Base-by-base conservation (phyloP, 139 green algal species). In the Picochlorum sp. region DNA sequence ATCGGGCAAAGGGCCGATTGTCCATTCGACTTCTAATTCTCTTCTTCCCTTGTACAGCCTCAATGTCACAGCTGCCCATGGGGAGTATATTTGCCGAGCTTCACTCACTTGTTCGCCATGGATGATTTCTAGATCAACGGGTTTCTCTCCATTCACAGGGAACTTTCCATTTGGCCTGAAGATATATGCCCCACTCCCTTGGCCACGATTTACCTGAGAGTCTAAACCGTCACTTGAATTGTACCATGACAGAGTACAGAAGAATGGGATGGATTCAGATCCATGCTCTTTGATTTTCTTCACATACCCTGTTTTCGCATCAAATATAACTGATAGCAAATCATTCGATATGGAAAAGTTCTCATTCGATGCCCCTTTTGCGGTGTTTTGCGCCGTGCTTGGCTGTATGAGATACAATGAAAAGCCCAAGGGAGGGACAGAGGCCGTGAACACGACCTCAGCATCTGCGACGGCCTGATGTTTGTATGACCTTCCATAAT, bases 1-100 rank as follows among this genome's bases (percentile, higher is more conserved):
- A 16, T 74, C 30, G 28, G 76, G 52, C 34, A 92, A 75, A 24
- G 84, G 85, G 4, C 86, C 85, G 30, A 83, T 77, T 0, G 79
- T 90, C 86, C 86, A 92, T 63, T 90, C 81, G 30, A 90, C 44
- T 65, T 89, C 83, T 24, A 83, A 54, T 16, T 70, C 49, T 3
- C n/a, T 11, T 13, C 54, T 61, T 8, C 62, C 75, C 0, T 37
- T 16, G 67, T 78, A 78, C 47, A 88, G 37, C 45, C 84, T 78
- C 23, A 44, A 63, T 76, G 47, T 21, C 47, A 55, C 10, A 55
- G 47, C 34, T 41, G 34, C 34, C 34, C 34, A 41, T 41, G 34
- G 34, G 34, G 34, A 41, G 51, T 77, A 83, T 4, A 61, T 49
- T 69, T 87, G 77, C 24, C 71, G 69, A 14, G 81, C 65, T 68